phyloP scores from a whole-genome alignment of 2,329 filamentous ascomycete genomes.

The Fusarium hostae region DNA sequence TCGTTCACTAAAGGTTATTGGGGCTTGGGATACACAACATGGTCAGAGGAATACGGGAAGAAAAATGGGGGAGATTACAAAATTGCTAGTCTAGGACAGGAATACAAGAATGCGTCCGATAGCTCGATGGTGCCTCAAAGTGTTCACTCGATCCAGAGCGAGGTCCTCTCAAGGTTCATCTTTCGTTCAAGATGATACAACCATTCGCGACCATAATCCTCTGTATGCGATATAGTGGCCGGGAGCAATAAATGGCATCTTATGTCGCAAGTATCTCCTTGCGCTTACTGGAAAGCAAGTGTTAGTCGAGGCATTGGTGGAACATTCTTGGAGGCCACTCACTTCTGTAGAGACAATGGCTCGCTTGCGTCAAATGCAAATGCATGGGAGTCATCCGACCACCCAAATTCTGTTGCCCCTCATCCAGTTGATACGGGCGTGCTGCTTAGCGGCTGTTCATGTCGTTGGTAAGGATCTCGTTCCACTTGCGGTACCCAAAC shows the following conservation, averaged over 20 bases:
- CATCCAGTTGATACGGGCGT: rapidly evolving
- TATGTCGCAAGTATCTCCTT: rapidly evolving
- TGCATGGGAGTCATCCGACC: neutral
- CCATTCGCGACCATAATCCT: rapidly evolving
- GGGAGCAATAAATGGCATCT: neutral
- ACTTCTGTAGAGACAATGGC: rapidly evolving
- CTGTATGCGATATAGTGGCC: no score
- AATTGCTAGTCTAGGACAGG: neutral
- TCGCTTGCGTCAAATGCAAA: neutral
- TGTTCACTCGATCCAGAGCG: no score
- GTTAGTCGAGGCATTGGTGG: neutral
- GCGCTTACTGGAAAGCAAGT: rapidly evolving
- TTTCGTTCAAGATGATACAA: no score
- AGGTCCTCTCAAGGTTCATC: rapidly evolving
- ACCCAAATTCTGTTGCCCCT: rapidly evolving
- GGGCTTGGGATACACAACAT: rapidly evolving
- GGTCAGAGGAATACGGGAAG: rapidly evolving
- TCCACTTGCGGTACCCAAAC: constrained; percentile 4
- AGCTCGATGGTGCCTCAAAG: no score
- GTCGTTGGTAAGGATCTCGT: neutral
- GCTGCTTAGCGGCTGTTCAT: neutral
- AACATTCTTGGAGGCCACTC: rapidly evolving
- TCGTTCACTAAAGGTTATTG: rapidly evolving
- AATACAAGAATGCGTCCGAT: no score
- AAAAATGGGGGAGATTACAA: rapidly evolving